phyloP scores from a whole-genome alignment of 2,329 filamentous ascomycete genomes.

The Arthrobotrys megalospora region DNA sequence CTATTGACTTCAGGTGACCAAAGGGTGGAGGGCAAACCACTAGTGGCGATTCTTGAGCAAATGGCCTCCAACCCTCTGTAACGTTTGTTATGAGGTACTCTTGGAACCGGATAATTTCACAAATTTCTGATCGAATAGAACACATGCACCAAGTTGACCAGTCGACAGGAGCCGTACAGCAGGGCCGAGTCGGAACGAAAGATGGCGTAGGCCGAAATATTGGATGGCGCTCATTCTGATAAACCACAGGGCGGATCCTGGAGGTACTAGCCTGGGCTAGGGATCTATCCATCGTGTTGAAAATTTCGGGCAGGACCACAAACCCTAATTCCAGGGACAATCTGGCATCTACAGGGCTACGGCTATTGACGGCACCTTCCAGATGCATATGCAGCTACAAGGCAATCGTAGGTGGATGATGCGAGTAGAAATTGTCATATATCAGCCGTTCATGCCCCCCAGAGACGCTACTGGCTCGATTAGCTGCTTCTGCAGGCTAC shows the following conservation, averaged over 20 bases:
- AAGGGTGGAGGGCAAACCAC: neutral
- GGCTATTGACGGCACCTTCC: conserved; percentile 55
- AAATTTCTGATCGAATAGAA: neutral
- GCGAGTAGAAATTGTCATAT: neutral
- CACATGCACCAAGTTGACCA: no score
- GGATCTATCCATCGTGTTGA: conserved; percentile 37
- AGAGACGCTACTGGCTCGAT: neutral
- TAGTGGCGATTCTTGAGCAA: neutral
- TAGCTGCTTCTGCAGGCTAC: neutral
- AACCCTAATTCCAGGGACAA: conserved; percentile 32
- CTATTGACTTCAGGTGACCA: neutral
- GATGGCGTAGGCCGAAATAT: neutral
- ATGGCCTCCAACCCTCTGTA: neutral
- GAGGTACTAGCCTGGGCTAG: conserved; percentile 1
- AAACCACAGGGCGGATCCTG: neutral
- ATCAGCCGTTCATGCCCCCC: neutral
- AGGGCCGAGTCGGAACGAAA: neutral
- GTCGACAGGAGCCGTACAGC: neutral
- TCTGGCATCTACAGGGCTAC: conserved; percentile 24
- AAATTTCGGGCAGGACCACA: conserved; percentile 31
- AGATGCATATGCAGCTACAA: conserved; percentile 18
- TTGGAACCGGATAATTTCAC: neutral
- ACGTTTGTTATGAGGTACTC: neutral
- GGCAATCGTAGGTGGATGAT: neutral
- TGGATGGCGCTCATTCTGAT: neutral